phyloP scores from a whole-genome alignment of 2,329 filamentous ascomycete species.

The Calonectria pauciramosa region DNA sequence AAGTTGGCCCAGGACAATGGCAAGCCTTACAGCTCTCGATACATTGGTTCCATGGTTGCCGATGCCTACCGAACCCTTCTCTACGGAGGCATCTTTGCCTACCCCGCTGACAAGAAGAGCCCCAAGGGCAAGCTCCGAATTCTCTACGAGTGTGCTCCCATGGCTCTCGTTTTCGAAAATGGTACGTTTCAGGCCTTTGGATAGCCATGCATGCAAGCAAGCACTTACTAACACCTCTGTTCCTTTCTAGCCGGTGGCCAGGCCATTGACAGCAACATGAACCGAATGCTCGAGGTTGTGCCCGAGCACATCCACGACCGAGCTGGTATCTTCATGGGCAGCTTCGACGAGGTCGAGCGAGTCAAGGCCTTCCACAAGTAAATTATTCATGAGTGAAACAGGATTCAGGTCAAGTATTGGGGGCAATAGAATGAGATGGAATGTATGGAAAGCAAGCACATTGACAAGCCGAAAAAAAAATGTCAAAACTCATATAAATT shows the following conservation, averaged over 20 bases:
- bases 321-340: slow-evolving; percentile 96
- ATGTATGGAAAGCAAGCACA: slow-evolving; percentile 34
- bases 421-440: slow-evolving; percentile 20
- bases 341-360: slow-evolving; percentile 95
- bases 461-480: slow-evolving; percentile 34
- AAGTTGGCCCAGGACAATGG: slow-evolving; percentile 81
- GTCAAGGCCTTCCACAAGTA: slow-evolving; percentile 83
- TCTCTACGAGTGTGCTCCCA: slow-evolving; percentile 97
- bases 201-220: no score
- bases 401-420: slow-evolving; percentile 6
- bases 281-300: slow-evolving; percentile 88
- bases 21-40: slow-evolving; percentile 94
- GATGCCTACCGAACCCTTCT: slow-evolving; percentile 96
- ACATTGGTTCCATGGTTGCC: slow-evolving; percentile 98
- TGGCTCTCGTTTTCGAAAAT: slow-evolving; percentile 99
- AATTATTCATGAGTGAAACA: slow-evolving; percentile 12
- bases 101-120: slow-evolving; percentile 97
- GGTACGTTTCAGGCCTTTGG: slow-evolving; percentile 70
- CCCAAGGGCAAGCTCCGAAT: slow-evolving; percentile 98
- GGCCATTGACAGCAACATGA: slow-evolving; percentile 92
- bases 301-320: slow-evolving; percentile 96
- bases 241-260: slow-evolving; percentile 85
- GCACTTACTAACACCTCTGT: slow-evolving; percentile 46
- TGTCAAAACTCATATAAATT: slow-evolving; percentile 37
- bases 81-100: slow-evolving; percentile 97